Evolutionary conservation across 1,284 basidiomycete genomes (phyloP), one percentile per base, ranked within the genome.

Genomic region (Tilletia horrida): DNA sequence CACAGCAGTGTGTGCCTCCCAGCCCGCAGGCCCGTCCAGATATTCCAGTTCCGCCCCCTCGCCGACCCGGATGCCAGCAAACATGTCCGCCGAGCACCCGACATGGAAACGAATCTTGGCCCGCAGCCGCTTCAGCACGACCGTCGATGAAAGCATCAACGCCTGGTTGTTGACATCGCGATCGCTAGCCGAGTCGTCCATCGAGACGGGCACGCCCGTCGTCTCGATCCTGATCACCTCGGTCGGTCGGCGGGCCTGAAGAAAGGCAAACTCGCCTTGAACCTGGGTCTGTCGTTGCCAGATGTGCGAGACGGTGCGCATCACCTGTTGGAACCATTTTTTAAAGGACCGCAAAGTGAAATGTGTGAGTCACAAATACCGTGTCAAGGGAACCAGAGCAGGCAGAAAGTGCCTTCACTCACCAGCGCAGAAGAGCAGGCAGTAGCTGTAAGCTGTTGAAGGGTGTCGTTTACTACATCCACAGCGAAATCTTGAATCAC

Each of bases 1-100:
- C 13, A 55, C 52, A 27, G 74, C 71, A 31, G 66, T 70, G 21
- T 71, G 69, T 0, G 72, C 65, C 21, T 69, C 66, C 13, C 71
- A 63, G 52, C 68, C 67, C 40, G 73, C 70, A 3, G 66, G 69
- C 2, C 48, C 63, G 3, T 68, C 68, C 16, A 71, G 71, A 50
- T 75, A 63, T 63, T 76, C 73, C 9, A 74, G 66, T 29, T 29
- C 14, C 11, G 29, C 29, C 55, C 27, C 55, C 29, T 40, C 55
- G 7, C 55, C 29, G 9, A 40, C 27, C 27, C 55, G 27, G 1
- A n/a, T 29, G 2, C 8, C 62, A 68, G 8, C 73, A 67, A 70
- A 7, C 63, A 25, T 40, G 63, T 16, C 52, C 57, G 42, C 7
- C 67, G 69, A 31, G 67, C 65, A 59, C n/a, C 55, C 69, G 14